Evolutionary conservation across 371 early-diverging fungal species (phyloP).

Genomic region (Gilbertella persicaria): DNA sequence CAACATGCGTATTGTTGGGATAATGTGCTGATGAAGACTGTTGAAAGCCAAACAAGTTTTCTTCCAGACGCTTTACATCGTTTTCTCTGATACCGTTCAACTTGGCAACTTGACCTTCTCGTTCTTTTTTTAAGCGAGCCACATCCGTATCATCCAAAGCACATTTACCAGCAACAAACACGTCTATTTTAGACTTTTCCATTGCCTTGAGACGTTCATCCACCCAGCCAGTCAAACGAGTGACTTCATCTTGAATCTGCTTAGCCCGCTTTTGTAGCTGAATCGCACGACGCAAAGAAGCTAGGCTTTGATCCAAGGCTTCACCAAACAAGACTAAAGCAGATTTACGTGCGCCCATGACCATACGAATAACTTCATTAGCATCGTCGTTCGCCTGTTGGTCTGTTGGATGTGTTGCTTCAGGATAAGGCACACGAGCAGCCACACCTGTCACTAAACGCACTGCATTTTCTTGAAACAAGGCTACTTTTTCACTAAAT

Average conservation of each 20-base stretch:
- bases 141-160: slow-evolving; percentile 33
- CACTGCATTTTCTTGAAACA: slow-evolving; percentile 36
- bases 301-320: slow-evolving; percentile 40
- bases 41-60: slow-evolving; percentile 13
- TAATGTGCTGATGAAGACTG: slow-evolving; percentile 3
- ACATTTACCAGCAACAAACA: slow-evolving; percentile 25
- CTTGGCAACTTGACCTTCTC: slow-evolving; percentile 31
- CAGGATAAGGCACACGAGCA: slow-evolving; percentile 37
- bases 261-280: slow-evolving; percentile 31
- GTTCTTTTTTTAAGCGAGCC: slow-evolving; percentile 28
- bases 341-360: slow-evolving; percentile 34
- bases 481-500: slow-evolving; percentile 26
- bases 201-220: slow-evolving; percentile 30
- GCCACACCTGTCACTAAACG: slow-evolving; percentile 35
- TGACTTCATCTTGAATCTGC: slow-evolving; percentile 39
- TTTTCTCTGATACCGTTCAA: slow-evolving; percentile 29
- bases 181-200: slow-evolving; percentile 30
- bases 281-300: slow-evolving; percentile 36
- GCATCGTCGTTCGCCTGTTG: slow-evolving; percentile 34
- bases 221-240: slow-evolving; percentile 29
- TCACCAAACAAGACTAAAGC: slow-evolving; percentile 37
- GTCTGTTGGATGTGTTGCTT: slow-evolving; percentile 24
- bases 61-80: slow-evolving; percentile 26
- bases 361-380: slow-evolving; percentile 35
- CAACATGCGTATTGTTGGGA: not conserved